phyloP scores from a whole-genome alignment of 192 early-diverging fungal species.

The Entophlyctis luteolus region DNA sequence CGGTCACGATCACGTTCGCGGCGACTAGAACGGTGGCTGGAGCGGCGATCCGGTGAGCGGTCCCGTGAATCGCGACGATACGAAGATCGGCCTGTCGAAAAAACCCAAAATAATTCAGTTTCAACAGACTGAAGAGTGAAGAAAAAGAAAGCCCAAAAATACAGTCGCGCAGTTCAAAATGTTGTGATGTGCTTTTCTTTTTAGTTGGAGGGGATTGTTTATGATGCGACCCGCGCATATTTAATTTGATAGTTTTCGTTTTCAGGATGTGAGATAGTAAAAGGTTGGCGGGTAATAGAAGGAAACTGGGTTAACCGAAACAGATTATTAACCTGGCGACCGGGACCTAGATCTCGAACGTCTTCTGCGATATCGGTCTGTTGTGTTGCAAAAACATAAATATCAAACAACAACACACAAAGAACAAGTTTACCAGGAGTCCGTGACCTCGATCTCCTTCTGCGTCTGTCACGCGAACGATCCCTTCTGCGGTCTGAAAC shows the following conservation, averaged over 20 bases:
- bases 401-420: not conserved
- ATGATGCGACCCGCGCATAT: not conserved
- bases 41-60: conserved; percentile 15
- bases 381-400: not conserved
- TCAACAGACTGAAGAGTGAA: too few species aligned
- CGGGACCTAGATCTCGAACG: conserved; percentile 40
- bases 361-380: conserved; percentile 19
- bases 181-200: not conserved
- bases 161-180: not conserved
- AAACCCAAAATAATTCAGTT: not conserved
- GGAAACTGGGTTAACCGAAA: not conserved
- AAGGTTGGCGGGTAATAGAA: not conserved
- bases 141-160: conserved; percentile 16
- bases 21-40: not conserved
- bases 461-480: conserved; percentile 1
- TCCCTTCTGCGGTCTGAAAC: conserved; percentile 10
- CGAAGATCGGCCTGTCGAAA: not conserved
- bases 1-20: conserved; percentile 41
- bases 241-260: not conserved
- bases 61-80: not conserved
- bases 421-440: conserved; percentile 9
- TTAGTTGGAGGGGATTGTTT: not conserved
- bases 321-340: conserved; percentile 25
- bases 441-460: conserved; percentile 35
- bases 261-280: not conserved